Base-by-base conservation (phyloP, 306 rosid genomes). In the Medicago lupulina region DNA sequence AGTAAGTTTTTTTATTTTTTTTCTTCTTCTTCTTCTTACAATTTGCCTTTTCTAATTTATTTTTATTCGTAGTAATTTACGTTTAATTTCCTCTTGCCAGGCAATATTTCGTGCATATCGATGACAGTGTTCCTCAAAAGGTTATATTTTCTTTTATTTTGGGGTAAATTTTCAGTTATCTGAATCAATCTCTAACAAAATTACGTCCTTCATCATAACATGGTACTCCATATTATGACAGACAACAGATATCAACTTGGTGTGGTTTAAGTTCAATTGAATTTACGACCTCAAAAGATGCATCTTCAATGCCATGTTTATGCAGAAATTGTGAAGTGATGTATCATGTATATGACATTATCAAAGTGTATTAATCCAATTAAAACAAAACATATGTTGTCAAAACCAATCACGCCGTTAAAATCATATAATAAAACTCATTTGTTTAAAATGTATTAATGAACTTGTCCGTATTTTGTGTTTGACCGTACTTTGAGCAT, bases 31-130 rank as follows among this genome's bases (percentile, higher is more conserved):
- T 65, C 60, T 60, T 46, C 13, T 36, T 72, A 23, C 7, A 39
- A 11, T 79, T 28, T 34, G 16, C 8, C 72, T 66, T 60, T 39
- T 2, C 6, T 65, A 38, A 6, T 44, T 65, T 2, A 1, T 28
- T 5, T 1, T 34, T 1, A 28, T 67, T 81, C 61, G 9, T 15
- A 75, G 76, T 28, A 31, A 75, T 74, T 75, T 67, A 18, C 62
- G 74, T 61, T 61, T 14, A 14, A 2, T 61, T 61, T 61, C n/a
- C 36, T 60, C 77, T 61, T 77, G 41, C 54, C 96, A 95, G 99
- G 82, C 99, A 95, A 75, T 95, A 95, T 80, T 95, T 95, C 83
- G 99, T 95, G 76, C 76, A 92, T 39, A 83, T 74, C 28, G 97
- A 92, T 78, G 99, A 95, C 70, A 84, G 91, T 65, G 93, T 92